Conservation (phyloP, 116 monocot species). For the Dioscorea cayenensis region DNA sequence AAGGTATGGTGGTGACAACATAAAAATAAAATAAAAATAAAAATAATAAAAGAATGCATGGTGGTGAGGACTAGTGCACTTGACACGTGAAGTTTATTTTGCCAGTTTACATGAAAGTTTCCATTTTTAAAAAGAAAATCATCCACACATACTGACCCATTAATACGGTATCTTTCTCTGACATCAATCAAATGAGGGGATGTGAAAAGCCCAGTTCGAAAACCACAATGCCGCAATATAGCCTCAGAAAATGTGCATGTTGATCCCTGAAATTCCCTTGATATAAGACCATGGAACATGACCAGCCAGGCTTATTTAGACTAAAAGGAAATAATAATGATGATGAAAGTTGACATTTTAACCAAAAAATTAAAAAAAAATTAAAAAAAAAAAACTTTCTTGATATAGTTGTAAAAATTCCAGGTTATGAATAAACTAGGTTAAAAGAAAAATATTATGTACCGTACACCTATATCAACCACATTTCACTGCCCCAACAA, state of each 20-base stretch:
- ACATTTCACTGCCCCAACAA: not conserved
- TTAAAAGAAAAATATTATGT: not conserved
- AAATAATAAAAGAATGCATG: too few relatives aligned
- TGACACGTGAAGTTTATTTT: too few relatives aligned
- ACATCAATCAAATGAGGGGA: slow-evolving; percentile 89
- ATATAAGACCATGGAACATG: not conserved
- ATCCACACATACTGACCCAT: slow-evolving; percentile 48
- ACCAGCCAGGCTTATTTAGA: not conserved
- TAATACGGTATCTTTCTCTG: slow-evolving; percentile 76
- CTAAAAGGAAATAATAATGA: not conserved
- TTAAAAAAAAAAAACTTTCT: too few relatives aligned
- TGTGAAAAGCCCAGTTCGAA: slow-evolving; percentile 76
- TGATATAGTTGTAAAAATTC: too few relatives aligned
- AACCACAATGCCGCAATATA: slow-evolving; percentile 82
- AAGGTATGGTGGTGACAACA: too few relatives aligned
- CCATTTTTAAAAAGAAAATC: not conserved
- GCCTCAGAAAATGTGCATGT: slow-evolving; percentile 90
- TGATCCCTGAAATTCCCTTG: slow-evolving; percentile 58
- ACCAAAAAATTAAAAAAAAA: too few relatives aligned
- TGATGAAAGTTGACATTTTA: not conserved
- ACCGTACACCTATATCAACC: not conserved
- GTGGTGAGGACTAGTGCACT: too few relatives aligned
- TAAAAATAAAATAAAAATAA: too few relatives aligned
- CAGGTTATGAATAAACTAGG: not conserved
- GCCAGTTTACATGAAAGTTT: not conserved